phyloP scores from a whole-genome alignment of 495 filamentous ascomycete genomes.

The Penicillium bovifimosum region DNA sequence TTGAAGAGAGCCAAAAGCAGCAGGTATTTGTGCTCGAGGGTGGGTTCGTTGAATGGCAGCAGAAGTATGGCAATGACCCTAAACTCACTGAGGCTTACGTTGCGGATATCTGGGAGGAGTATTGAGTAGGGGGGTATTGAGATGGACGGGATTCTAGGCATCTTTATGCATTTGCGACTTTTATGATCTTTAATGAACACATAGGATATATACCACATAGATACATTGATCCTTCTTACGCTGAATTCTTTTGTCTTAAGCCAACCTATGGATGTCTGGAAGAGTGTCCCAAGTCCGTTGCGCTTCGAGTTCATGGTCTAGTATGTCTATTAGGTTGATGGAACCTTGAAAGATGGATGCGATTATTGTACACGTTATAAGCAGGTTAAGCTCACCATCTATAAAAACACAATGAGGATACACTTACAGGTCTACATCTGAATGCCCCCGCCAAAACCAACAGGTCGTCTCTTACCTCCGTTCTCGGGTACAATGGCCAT shows the following conservation, averaged over 20 bases:
- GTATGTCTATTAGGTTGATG: not conserved
- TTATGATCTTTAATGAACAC: constrained; percentile 11
- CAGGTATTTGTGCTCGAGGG: constrained; percentile 76
- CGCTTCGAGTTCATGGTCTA: not conserved
- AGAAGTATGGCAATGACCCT: constrained; percentile 71
- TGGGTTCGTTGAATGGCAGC: constrained; percentile 91
- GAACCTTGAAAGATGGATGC: not conserved
- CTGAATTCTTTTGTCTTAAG: not conserved
- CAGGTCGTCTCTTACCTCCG: constrained; percentile 64
- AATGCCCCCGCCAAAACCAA: constrained; percentile 86
- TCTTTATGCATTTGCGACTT: constrained; percentile 5
- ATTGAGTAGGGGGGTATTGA: constrained; percentile 19
- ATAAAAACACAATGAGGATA: not conserved
- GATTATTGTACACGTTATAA: constrained; percentile 1
- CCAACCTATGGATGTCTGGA: not conserved
- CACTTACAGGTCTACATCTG: constrained; percentile 9
- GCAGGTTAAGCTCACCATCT: not conserved
- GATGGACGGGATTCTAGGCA: not conserved
- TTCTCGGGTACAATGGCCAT: constrained; percentile 85
- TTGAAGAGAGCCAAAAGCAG: constrained; percentile 47
- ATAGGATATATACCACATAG: constrained; percentile 16
- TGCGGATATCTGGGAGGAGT: constrained; percentile 79
- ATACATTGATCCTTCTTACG: not conserved
- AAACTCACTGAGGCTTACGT: constrained; percentile 79
- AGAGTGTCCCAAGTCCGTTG: not conserved